Evolutionary conservation across 768 basidiomycete species (phyloP).

Genomic region (Kwoniella bestiolae): DNA sequence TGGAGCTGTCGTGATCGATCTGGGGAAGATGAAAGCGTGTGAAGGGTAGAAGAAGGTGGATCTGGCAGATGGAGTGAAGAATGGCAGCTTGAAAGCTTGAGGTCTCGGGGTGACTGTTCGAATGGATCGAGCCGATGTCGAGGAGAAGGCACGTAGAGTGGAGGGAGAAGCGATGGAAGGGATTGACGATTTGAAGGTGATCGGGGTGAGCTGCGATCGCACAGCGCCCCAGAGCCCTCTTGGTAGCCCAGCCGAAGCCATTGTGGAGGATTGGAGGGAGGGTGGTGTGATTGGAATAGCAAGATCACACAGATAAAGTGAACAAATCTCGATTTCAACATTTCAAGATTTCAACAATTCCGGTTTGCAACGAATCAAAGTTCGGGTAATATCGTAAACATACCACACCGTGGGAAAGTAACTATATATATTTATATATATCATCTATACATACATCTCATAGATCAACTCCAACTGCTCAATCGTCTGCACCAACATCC

Average conservation of each 20-base stretch:
- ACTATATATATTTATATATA: not conserved
- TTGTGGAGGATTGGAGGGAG: not conserved
- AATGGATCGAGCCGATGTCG: not conserved
- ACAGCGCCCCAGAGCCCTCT: constrained; percentile 3
- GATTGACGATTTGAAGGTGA: constrained; percentile 1
- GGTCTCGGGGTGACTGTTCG: not conserved
- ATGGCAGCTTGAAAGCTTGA: constrained; percentile 19
- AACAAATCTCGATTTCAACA: not conserved
- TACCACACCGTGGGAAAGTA: not conserved
- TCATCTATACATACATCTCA: constrained; percentile 25
- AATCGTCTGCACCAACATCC: constrained; percentile 47
- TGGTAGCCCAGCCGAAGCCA: constrained; percentile 9
- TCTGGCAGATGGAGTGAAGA: constrained; percentile 26
- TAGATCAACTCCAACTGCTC: constrained; percentile 52
- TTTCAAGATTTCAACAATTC: not conserved
- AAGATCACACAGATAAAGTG: not conserved
- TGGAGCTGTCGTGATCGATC: constrained; percentile 9
- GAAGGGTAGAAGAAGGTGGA: constrained; percentile 26
- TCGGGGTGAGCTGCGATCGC: not conserved
- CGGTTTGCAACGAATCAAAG: not conserved
- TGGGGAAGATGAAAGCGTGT: constrained; percentile 17
- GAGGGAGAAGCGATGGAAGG: constrained; percentile 3
- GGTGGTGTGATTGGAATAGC: not conserved
- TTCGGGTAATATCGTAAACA: constrained; percentile 8
- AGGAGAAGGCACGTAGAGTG: constrained; percentile 8